Conservation (phyloP, 805 yeast species). For the Ogataea thermomethanolica region DNA sequence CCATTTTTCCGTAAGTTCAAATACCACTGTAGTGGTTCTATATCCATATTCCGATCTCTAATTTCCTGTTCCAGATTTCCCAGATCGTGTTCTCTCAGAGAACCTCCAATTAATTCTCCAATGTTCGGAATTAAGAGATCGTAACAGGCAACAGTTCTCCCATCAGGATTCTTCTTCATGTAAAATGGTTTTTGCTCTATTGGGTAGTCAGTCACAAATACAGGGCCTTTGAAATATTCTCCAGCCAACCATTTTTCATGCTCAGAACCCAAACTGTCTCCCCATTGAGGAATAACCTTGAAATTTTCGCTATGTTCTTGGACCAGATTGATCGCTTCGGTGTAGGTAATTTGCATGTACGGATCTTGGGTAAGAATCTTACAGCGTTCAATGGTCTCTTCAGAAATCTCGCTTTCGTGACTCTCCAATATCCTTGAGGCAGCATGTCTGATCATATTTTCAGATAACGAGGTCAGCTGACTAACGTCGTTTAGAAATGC, state of each 20-base stretch:
- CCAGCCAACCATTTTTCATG: constrained; percentile 92
- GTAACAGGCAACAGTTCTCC: constrained; percentile 77
- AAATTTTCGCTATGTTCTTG: constrained; percentile 34
- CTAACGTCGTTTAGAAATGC: constrained; percentile 57
- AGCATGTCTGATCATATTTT: constrained; percentile 61
- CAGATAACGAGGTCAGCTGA: constrained; percentile 64
- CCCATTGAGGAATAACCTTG: constrained; percentile 55
- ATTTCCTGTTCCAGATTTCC: constrained; percentile 48
- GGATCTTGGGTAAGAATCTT: constrained; percentile 38
- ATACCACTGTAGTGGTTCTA: constrained; percentile 74
- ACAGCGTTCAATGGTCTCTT: constrained; percentile 56
- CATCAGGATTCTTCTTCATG: constrained; percentile 59
- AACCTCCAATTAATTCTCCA: constrained; percentile 95
- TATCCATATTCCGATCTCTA: constrained; percentile 50
- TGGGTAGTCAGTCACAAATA: constrained; percentile 90
- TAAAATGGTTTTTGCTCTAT: constrained; percentile 78
- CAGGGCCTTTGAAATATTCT: constrained; percentile 62
- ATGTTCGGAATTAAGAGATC: constrained; percentile 86
- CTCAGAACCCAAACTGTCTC: constrained; percentile 71
- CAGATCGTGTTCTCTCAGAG: constrained; percentile 75
- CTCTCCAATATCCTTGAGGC: constrained; percentile 32
- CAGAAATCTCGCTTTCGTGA: constrained; percentile 17
- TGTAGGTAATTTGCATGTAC: constrained; percentile 75
- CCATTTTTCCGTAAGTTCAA: constrained; percentile 70
- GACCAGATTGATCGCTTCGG: constrained; percentile 64